Percentiles rank a stretch among this genome's conserved stretches.
Evolutionary conservation across 768 basidiomycete species (phyloP).

Genomic region (Gloeostereum incarnatum): DNA sequence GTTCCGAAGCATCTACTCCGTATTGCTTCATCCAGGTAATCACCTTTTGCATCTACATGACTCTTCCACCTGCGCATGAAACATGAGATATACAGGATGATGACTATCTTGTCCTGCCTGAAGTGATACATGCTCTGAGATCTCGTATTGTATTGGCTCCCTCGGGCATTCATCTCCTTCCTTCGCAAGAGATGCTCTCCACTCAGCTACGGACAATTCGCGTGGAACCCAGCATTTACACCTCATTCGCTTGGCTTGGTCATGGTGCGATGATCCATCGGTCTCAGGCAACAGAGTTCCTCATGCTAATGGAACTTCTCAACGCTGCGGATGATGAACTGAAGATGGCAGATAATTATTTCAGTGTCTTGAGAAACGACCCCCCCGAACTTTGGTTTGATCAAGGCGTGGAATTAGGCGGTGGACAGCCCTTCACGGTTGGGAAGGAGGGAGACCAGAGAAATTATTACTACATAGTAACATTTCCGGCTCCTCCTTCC

Average conservation of each 20-base stretch:
- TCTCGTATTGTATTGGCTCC: slow-evolving; percentile 21
- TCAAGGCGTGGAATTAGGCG: slow-evolving; percentile 49
- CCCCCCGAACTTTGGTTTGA: slow-evolving; percentile 58
- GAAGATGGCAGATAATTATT: slow-evolving; percentile 68
- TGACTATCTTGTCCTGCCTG: slow-evolving; percentile 53
- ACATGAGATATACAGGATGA: slow-evolving; percentile 39
- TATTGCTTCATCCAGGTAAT: slow-evolving; percentile 58
- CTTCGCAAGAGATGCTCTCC: slow-evolving; percentile 52
- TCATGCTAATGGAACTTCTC: slow-evolving; percentile 33
- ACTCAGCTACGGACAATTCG: slow-evolving; percentile 37
- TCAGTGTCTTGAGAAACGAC: slow-evolving; percentile 44
- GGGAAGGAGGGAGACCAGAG: slow-evolving; percentile 47
- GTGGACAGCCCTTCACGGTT: slow-evolving; percentile 53
- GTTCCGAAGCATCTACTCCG: slow-evolving; percentile 35
- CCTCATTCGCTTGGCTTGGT: slow-evolving; percentile 59
- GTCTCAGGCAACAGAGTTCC: slow-evolving; percentile 33
- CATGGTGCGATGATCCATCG: slow-evolving; percentile 48
- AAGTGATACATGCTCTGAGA: slow-evolving; percentile 44
- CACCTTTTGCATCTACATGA: not conserved
- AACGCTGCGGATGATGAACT: slow-evolving; percentile 38
- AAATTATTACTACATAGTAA: slow-evolving; percentile 50
- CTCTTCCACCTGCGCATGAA: too few species aligned
- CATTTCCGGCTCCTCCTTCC: not conserved
- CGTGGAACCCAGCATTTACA: slow-evolving; percentile 28
- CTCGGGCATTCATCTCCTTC: slow-evolving; percentile 41